A percentile compares a stretch with the other conserved stretches of the same genome.
These are phyloP conservation scores for Microdochium trichocladiopsis DNA, from an alignment of 2,329 filamentous ascomycete species.

Conservation along the genomic window DNA sequence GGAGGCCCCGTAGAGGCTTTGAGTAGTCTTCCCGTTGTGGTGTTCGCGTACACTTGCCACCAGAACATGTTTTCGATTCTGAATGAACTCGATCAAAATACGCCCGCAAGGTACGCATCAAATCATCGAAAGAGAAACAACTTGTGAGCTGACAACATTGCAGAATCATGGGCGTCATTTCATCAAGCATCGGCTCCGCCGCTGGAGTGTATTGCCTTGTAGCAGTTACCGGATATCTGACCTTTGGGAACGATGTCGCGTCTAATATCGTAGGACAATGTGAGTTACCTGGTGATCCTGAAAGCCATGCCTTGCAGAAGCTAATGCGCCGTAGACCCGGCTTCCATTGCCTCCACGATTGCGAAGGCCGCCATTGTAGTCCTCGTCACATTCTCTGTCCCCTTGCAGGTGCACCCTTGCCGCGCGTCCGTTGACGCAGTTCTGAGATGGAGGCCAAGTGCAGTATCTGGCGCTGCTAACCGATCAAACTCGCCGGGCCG, in stretches of 20 bases:
- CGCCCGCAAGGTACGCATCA: slow-evolving; percentile 42
- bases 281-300: slow-evolving; percentile 35
- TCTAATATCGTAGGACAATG: slow-evolving; percentile 95
- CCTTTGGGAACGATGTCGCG: slow-evolving; percentile 81
- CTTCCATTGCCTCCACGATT: slow-evolving; percentile 79
- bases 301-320: slow-evolving; percentile 5
- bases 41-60: slow-evolving; percentile 99
- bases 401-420: slow-evolving; percentile 91
- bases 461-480: slow-evolving; percentile 26
- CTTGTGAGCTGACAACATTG: slow-evolving; percentile 24
- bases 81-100: slow-evolving; percentile 86
- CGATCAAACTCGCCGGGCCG: slow-evolving; percentile 32
- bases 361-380: slow-evolving; percentile 93
- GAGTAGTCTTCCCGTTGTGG: slow-evolving; percentile 85
- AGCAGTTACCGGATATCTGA: slow-evolving; percentile 90
- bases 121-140: background rate
- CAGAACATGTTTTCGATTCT: slow-evolving; percentile 99
- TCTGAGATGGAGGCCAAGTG: slow-evolving; percentile 77
- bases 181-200: slow-evolving; percentile 81
- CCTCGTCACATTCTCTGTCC: slow-evolving; percentile 93
- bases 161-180: slow-evolving; percentile 72
- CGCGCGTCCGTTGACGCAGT: slow-evolving; percentile 92
- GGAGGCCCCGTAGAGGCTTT: slow-evolving; percentile 71
- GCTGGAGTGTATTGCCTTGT: slow-evolving; percentile 83
- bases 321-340: slow-evolving; percentile 40